phyloP scores from a whole-genome alignment of 176 grass and related monocot genomes.

The Paspalum notatum region DNA sequence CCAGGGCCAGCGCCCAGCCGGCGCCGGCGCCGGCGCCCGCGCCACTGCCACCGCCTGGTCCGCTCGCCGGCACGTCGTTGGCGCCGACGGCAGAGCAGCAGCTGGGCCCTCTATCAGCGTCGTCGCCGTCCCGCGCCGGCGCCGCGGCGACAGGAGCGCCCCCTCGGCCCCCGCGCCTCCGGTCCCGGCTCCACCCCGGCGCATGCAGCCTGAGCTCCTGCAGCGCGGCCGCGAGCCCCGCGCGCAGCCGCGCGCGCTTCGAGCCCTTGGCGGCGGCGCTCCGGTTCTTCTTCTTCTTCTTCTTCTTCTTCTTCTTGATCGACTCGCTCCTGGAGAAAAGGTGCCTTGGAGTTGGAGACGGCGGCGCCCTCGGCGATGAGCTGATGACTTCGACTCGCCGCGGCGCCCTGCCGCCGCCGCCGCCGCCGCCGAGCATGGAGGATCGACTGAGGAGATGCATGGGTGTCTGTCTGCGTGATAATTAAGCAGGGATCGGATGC shows the following conservation, averaged over 20 bases:
- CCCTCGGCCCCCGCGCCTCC: background rate
- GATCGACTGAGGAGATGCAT: conserved; percentile 18
- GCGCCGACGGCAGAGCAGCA: background rate
- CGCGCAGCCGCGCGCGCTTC: conserved; percentile 6
- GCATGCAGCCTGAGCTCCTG: conserved; percentile 34
- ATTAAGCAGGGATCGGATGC: too few species aligned
- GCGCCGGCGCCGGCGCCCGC: background rate
- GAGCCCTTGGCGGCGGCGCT: background rate
- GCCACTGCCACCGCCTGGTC: background rate
- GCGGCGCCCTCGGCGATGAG: background rate
- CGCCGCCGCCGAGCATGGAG: background rate
- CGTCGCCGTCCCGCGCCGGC: background rate
- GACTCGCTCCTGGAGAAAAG: conserved; percentile 25
- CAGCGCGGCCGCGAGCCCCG: conserved; percentile 44
- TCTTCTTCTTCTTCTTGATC: conserved; percentile 35
- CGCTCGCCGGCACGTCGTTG: background rate
- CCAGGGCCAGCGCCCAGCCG: background rate
- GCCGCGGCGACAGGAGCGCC: background rate
- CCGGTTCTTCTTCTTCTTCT: conserved; percentile 27
- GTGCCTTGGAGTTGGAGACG: background rate
- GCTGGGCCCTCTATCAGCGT: background rate
- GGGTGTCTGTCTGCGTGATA: too few species aligned
- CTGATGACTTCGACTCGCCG: conserved; percentile 30
- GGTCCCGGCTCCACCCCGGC: background rate
- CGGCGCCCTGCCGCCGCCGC: background rate